Conservation (phyloP, 306 rosid genomes). For the Cyclanthera cordifolia region DNA sequence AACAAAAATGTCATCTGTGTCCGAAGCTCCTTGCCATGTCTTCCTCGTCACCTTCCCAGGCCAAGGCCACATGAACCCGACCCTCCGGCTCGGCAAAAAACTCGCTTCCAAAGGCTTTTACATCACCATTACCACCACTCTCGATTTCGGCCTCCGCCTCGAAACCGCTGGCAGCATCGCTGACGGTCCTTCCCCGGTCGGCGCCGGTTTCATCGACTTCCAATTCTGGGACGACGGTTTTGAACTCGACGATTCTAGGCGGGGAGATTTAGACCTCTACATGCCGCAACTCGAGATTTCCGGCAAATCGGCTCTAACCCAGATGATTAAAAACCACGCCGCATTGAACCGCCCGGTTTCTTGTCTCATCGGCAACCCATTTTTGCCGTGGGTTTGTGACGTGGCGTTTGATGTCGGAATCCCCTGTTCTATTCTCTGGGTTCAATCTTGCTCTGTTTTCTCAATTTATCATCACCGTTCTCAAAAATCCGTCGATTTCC, state of each 20-base stretch:
- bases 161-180: constrained; percentile 26
- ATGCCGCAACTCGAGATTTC: constrained; percentile 21
- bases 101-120: constrained; percentile 52
- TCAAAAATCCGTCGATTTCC: background rate
- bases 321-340: constrained; percentile 17
- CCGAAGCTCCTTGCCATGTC: constrained; percentile 24
- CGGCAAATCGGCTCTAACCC: constrained; percentile 24
- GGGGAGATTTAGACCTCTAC: constrained; percentile 1
- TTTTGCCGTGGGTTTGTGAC: constrained; percentile 19
- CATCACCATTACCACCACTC: constrained; percentile 40
- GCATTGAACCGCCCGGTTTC: constrained; percentile 29
- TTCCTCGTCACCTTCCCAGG: constrained; percentile 48
- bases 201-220: constrained; percentile 43
- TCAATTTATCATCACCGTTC: constrained; percentile 9
- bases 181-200: constrained; percentile 22
- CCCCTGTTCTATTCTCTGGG: constrained; percentile 22
- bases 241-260: constrained; percentile 24
- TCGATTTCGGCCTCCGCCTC: constrained; percentile 28
- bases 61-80: constrained; percentile 76
- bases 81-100: constrained; percentile 46
- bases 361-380: constrained; percentile 19
- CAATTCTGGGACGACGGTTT: constrained; percentile 46
- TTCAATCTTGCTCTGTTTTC: constrained; percentile 22
- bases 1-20: constrained; percentile 30
- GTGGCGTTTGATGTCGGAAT: constrained; percentile 1